A percentile compares a stretch with the other conserved stretches of the same genome.
Conservation (phyloP, 2,329 filamentous ascomycete species). For the Bipolaris sorokiniana region DNA sequence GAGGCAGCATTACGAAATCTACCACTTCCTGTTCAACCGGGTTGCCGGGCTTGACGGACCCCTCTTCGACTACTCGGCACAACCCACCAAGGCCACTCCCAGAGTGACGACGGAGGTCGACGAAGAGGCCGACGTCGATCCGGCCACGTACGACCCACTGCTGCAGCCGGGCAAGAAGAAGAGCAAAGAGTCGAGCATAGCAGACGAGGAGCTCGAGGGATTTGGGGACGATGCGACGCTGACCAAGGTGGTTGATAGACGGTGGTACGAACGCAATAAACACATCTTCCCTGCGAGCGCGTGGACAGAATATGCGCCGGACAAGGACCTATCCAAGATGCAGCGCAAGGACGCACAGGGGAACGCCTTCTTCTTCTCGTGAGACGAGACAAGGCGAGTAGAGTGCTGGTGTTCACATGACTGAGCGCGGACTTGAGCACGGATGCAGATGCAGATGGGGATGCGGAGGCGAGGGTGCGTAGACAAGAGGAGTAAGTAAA, state of each 20-base stretch:
- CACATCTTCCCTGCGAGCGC: slow-evolving; percentile 96
- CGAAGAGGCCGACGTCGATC: slow-evolving; percentile 29
- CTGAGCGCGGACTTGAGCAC: background rate
- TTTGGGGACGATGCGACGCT: slow-evolving; percentile 75
- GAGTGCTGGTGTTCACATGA: background rate
- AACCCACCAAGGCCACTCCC: slow-evolving; percentile 54
- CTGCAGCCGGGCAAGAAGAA: slow-evolving; percentile 47
- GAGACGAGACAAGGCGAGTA: slow-evolving; percentile 1
- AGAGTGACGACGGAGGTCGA: slow-evolving; percentile 20
- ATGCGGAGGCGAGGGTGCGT: no score
- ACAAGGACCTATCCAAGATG: slow-evolving; percentile 79
- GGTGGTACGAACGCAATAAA: slow-evolving; percentile 98
- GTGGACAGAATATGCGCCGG: slow-evolving; percentile 94
- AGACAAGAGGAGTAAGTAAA: no score
- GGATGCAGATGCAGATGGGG: background rate
- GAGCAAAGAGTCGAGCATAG: slow-evolving; percentile 39
- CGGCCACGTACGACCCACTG: slow-evolving; percentile 50
- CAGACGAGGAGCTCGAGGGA: slow-evolving; percentile 70
- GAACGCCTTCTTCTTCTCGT: slow-evolving; percentile 80
- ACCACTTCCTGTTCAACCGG: slow-evolving; percentile 94
- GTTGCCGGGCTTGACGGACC: slow-evolving; percentile 73
- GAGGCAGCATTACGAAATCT: slow-evolving; percentile 89
- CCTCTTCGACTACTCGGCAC: slow-evolving; percentile 77
- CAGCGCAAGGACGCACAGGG: slow-evolving; percentile 84
- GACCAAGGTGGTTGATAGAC: slow-evolving; percentile 92